A percentile compares a stretch with the other conserved stretches of the same genome.
These are phyloP conservation scores for Rhodotorula mucilaginosa DNA, from an alignment of 1,284 basidiomycete genomes.

Conservation along the genomic window DNA sequence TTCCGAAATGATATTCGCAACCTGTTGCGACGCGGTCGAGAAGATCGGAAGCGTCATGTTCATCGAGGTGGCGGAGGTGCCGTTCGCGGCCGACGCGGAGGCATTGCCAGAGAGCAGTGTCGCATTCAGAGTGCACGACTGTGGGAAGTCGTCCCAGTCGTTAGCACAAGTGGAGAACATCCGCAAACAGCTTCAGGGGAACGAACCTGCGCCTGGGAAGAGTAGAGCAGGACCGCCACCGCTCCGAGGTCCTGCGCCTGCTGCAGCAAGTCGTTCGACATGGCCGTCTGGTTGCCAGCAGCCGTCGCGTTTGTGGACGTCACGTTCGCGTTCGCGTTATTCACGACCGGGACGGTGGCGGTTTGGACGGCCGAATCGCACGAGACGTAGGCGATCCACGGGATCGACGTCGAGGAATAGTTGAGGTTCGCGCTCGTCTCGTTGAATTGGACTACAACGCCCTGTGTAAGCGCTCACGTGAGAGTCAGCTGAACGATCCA, in stretches of 20 bases:
- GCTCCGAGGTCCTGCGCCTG: constrained; percentile 19
- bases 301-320: not conserved
- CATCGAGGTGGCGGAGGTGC: constrained; percentile 2
- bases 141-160: not conserved
- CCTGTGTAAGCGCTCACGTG: not conserved
- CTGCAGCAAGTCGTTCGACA: constrained; percentile 8
- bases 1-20: not conserved
- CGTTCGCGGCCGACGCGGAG: not conserved
- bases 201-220: constrained; percentile 13
- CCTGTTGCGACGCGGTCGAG: not conserved
- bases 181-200: too few relatives aligned
- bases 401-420: constrained; percentile 6
- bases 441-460: constrained; percentile 26
- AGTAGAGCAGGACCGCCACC: constrained; percentile 24
- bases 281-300: not conserved
- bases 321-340: not conserved
- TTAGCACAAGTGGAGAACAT: not conserved
- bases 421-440: constrained; percentile 13
- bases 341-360: not conserved
- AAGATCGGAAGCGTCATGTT: constrained; percentile 16
- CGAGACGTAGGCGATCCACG: constrained; percentile 30
- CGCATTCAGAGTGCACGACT: constrained; percentile 15
- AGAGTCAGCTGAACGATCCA: not conserved
- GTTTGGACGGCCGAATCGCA: constrained; percentile 18
- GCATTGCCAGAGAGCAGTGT: not conserved